Evolutionary conservation across 1,284 basidiomycete genomes (phyloP).

Genomic region (Meripilus lineatus): DNA sequence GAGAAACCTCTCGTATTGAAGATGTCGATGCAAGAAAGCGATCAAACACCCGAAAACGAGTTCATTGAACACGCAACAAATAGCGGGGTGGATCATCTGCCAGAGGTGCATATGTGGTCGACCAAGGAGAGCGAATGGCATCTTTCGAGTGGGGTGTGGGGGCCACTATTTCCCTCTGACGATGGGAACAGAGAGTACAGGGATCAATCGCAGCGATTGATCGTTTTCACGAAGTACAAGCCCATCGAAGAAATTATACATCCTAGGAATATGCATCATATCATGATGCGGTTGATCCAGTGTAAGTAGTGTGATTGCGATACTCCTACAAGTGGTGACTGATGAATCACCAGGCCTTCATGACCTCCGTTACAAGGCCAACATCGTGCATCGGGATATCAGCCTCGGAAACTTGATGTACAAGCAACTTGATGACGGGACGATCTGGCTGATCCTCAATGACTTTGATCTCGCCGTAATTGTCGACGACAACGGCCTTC

Average conservation of each 20-base stretch:
- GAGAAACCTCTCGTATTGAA: background rate
- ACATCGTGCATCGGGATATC: slow-evolving; percentile 12
- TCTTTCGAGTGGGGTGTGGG: slow-evolving; percentile 1
- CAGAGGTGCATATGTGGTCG: slow-evolving; percentile 4
- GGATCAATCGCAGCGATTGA: slow-evolving; percentile 1
- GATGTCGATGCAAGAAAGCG: background rate
- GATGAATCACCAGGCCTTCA: slow-evolving; percentile 5
- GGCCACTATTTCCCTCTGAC: background rate
- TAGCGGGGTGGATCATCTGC: slow-evolving; percentile 5
- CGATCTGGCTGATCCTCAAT: slow-evolving; percentile 7
- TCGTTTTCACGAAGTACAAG: slow-evolving; percentile 7
- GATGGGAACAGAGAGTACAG: slow-evolving; percentile 2
- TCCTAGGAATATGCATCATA: slow-evolving; percentile 6
- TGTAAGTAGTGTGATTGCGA: slow-evolving; percentile 9
- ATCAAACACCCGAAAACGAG: background rate
- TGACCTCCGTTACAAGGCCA: slow-evolving; percentile 6
- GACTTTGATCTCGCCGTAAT: slow-evolving; percentile 10
- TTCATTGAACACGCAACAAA: background rate
- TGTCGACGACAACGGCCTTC: slow-evolving; percentile 1
- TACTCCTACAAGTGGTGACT: background rate
- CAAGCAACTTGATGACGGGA: background rate
- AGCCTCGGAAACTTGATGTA: slow-evolving; percentile 13
- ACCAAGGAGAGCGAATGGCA: background rate
- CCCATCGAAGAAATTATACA: slow-evolving; percentile 3
- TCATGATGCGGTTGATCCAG: slow-evolving; percentile 6